Conservation (phyloP, 2,329 filamentous ascomycete species). For the Mariannaea sp. region DNA sequence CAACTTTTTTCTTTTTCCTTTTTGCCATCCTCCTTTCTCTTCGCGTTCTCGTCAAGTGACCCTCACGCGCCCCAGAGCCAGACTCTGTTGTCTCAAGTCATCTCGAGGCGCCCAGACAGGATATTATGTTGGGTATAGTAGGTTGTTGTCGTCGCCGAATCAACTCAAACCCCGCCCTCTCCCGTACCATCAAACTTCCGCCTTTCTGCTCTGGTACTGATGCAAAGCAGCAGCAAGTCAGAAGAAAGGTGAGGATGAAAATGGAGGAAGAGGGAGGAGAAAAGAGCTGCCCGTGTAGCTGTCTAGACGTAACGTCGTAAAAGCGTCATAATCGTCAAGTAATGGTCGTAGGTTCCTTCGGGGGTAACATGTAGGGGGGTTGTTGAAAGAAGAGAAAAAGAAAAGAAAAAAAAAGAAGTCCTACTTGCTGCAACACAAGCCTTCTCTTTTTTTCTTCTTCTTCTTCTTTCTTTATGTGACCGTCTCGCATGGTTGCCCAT, state of each 20-base stretch:
- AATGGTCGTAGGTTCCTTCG: conserved; percentile 44
- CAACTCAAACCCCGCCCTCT: too few relatives aligned
- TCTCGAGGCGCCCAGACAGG: conserved; percentile 43
- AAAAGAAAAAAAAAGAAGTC: too few relatives aligned
- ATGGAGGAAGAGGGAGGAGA: too few relatives aligned
- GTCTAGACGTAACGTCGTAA: conserved; percentile 55
- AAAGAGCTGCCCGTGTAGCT: conserved; percentile 45
- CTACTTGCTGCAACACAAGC: too few relatives aligned
- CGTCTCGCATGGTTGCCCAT: conserved; percentile 49
- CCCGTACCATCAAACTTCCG: too few relatives aligned
- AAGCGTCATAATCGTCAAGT: conserved; percentile 54
- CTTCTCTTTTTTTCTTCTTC: too few relatives aligned
- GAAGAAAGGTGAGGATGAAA: too few relatives aligned
- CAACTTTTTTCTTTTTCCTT: conserved; percentile 39
- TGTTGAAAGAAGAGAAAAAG: too few relatives aligned
- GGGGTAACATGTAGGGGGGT: conserved; percentile 41
- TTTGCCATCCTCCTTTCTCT: conserved; percentile 22
- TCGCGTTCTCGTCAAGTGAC: conserved; percentile 23
- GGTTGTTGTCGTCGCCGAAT: conserved; percentile 45
- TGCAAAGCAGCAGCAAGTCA: conserved; percentile 39
- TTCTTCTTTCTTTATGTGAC: too few relatives aligned
- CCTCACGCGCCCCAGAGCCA: conserved; percentile 25
- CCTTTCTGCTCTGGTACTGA: conserved; percentile 40
- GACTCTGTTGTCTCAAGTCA: conserved; percentile 41
- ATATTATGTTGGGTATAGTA: conserved; percentile 50